A percentile compares a stretch with the other conserved stretches of the same genome.
These are phyloP conservation scores for Pleodorina starrii DNA, from an alignment of 139 green algal species.

Conservation along the genomic window DNA sequence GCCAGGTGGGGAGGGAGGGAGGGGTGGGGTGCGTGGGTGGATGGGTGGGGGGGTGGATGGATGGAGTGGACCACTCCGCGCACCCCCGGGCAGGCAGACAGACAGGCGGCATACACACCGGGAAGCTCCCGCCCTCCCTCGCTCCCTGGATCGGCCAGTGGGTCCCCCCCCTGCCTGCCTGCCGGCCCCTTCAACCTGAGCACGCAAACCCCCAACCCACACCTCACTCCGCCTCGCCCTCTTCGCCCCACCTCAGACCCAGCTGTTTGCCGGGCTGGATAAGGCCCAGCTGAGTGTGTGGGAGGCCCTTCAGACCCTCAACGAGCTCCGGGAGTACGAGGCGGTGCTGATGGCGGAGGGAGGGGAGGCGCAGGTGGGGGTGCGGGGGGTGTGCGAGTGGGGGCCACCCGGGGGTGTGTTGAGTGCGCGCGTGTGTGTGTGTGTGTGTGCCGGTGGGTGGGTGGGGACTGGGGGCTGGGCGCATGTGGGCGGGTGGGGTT, in stretches of 20 bases:
- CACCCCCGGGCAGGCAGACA: too few species aligned
- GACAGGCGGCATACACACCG: too few species aligned
- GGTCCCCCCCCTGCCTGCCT: neutral
- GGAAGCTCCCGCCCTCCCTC: too few species aligned
- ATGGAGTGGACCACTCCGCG: too few species aligned
- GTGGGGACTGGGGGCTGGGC: neutral
- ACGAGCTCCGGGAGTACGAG: constrained; percentile 84
- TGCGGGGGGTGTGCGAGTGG: too few species aligned
- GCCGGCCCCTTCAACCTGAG: neutral
- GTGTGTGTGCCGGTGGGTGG: neutral
- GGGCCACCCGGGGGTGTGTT: too few species aligned
- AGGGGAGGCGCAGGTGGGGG: constrained; percentile 30
- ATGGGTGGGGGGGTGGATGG: too few species aligned
- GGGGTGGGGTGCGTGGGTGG: neutral
- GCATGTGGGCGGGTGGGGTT: too few species aligned
- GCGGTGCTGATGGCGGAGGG: constrained; percentile 64
- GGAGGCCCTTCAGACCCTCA: constrained; percentile 81
- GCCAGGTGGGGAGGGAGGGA: constrained; percentile 65
- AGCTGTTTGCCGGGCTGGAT: constrained; percentile 70
- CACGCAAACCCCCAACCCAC: too few species aligned
- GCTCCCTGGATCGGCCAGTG: too few species aligned
- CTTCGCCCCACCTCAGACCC: neutral
- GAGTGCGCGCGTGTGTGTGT: too few species aligned
- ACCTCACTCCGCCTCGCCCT: neutral
- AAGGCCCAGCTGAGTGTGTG: constrained; percentile 77